These are phyloP conservation scores for Magnusiomyces ingens DNA, from an alignment of 1,139 yeast genomes.

Conservation along the genomic window DNA sequence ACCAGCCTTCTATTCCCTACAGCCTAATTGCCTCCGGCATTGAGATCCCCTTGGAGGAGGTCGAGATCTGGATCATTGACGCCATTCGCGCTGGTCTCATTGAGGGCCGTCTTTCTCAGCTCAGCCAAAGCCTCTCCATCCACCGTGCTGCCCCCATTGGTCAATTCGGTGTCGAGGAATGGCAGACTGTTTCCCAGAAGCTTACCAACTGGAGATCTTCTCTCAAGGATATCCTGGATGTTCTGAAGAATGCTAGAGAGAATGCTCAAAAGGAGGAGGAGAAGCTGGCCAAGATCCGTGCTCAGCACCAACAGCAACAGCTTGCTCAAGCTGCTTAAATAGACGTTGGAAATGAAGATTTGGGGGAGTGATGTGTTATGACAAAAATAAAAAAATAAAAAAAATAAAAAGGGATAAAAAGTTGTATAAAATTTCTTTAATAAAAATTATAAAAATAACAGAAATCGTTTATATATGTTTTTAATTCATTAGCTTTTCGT, in stretches of 20 bases:
- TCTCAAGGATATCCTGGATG: conserved; percentile 32
- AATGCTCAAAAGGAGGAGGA: conserved; percentile 26
- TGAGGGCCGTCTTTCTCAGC: conserved; percentile 40
- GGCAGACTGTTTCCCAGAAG: conserved; percentile 34
- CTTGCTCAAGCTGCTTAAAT: conserved; percentile 1
- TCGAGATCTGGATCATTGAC: conserved; percentile 39
- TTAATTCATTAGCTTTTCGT: too few species aligned
- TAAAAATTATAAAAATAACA: too few species aligned
- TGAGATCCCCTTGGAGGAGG: conserved; percentile 31
- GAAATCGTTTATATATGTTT: too few species aligned
- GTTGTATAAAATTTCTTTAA: too few species aligned
- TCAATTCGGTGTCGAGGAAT: conserved; percentile 34
- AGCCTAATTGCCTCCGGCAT: conserved; percentile 31
- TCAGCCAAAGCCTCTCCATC: conserved; percentile 32
- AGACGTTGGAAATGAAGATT: too few species aligned
- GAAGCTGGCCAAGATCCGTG: conserved; percentile 7
- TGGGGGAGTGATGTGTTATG: too few species aligned
- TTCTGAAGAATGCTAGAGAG: conserved; percentile 30
- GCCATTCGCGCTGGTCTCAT: conserved; percentile 39
- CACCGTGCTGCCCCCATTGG: conserved; percentile 37
- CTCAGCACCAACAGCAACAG: conserved; percentile 7
- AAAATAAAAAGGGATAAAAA: too few species aligned
- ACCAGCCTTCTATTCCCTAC: conserved; percentile 29
- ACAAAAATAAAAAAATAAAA: too few species aligned
- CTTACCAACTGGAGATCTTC: conserved; percentile 35